Conservation (phyloP, 257 asterid genomes). For the Asclepias syriaca region DNA sequence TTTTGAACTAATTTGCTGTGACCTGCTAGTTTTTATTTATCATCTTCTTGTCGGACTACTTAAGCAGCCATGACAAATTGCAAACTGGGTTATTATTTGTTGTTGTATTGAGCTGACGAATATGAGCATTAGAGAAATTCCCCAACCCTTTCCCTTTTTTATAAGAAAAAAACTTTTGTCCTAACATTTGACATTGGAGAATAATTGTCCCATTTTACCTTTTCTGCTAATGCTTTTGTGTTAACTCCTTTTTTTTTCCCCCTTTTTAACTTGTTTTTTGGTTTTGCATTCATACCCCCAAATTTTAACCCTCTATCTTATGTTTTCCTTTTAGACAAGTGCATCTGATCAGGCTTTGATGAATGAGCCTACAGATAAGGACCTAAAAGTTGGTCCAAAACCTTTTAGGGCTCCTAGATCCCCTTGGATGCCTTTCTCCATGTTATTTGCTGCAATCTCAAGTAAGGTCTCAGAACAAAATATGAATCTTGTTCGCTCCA, state of each 20-base stretch:
- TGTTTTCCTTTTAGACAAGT: constrained; percentile 28
- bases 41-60: neutral
- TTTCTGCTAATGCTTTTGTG: neutral
- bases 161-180: too few relatives aligned
- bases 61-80: neutral
- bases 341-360: constrained; percentile 28
- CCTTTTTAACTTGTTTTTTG: too few relatives aligned
- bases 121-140: neutral
- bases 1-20: neutral
- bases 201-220: neutral
- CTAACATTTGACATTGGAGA: neutral
- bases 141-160: too few relatives aligned
- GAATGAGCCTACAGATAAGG: constrained; percentile 23
- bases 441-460: constrained; percentile 69
- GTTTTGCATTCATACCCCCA: neutral
- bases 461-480: constrained; percentile 40
- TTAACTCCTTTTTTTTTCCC: neutral
- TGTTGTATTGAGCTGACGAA: neutral
- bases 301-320: constrained; percentile 3
- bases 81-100: neutral
- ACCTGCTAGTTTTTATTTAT: neutral
- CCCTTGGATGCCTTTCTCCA: constrained; percentile 83
- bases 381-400: constrained; percentile 9
- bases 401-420: constrained; percentile 51
- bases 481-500: constrained; percentile 48